phyloP scores from a whole-genome alignment of 768 basidiomycete genomes.

The Suillus spraguei region DNA sequence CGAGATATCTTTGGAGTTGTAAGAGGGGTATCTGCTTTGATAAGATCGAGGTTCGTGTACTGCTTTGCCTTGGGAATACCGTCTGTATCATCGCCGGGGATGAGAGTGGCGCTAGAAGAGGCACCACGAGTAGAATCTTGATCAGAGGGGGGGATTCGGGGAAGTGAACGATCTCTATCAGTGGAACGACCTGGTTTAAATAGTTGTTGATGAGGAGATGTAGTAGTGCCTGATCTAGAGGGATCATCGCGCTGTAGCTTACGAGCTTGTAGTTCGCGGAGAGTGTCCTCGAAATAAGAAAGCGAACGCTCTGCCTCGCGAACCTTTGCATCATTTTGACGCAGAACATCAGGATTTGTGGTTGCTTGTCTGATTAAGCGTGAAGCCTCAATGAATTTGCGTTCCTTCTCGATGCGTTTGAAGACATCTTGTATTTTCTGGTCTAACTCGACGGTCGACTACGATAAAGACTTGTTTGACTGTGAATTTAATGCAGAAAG shows the following conservation, averaged over 20 bases:
- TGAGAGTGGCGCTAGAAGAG: conserved; percentile 42
- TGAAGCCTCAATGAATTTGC: conserved; percentile 88
- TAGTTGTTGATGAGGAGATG: conserved; percentile 31
- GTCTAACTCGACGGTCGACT: conserved; percentile 65
- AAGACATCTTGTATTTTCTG: conserved; percentile 92
- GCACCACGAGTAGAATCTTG: conserved; percentile 36
- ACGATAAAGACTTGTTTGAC: conserved; percentile 6
- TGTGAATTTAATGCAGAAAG: conserved; percentile 15
- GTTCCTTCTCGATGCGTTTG: conserved; percentile 89
- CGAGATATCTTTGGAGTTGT: conserved; percentile 95
- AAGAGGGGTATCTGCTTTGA: conserved; percentile 96
- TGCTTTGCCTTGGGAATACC: conserved; percentile 57
- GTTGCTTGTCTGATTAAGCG: conserved; percentile 81
- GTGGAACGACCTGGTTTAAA: conserved; percentile 20
- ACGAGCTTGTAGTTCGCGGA: conserved; percentile 79
- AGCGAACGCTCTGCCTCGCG: conserved; percentile 83
- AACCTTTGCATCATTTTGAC: conserved; percentile 82
- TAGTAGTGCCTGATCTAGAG: conserved; percentile 48
- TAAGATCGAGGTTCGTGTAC: conserved; percentile 88
- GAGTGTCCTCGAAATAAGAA: conserved; percentile 84
- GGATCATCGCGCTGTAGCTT: conserved; percentile 64
- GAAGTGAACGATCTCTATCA: conserved; percentile 37
- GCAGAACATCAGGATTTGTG: conserved; percentile 82
- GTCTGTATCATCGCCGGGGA: conserved; percentile 37
- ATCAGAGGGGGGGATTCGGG: conserved; percentile 57